These are phyloP conservation scores for Sordariomycetes sp. DNA, from an alignment of 2,329 filamentous ascomycete species.

Conservation along the genomic window DNA sequence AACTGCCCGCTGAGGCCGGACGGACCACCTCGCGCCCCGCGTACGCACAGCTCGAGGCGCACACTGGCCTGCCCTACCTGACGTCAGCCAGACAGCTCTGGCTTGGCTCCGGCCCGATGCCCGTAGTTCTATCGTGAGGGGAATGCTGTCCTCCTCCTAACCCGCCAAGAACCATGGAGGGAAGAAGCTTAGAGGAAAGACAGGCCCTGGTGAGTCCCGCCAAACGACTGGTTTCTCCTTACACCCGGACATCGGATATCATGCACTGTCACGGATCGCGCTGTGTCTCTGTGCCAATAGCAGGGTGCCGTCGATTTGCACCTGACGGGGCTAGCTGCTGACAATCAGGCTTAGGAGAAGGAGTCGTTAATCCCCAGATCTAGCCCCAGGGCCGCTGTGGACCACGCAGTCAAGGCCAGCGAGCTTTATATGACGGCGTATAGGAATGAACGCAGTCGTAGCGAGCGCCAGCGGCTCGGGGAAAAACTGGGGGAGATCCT, in stretches of 20 bases:
- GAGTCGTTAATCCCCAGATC: constrained; percentile 24
- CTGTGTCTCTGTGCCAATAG: too few species aligned
- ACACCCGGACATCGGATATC: too few species aligned
- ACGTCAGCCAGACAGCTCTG: not conserved
- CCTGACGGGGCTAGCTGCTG: not conserved
- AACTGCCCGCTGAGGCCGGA: not conserved
- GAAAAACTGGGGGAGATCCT: constrained; percentile 61
- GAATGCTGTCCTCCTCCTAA: not conserved
- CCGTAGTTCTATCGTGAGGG: not conserved
- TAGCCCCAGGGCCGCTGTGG: constrained; percentile 48
- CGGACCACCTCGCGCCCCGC: not conserved
- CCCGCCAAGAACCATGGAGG: constrained; percentile 19
- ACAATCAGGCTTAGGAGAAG: constrained; percentile 18
- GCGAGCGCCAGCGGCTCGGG: constrained; percentile 57
- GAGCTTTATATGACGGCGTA: constrained; percentile 76
- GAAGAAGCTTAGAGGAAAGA: constrained; percentile 2
- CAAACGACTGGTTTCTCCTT: not conserved
- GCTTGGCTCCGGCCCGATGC: not conserved
- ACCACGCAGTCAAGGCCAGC: constrained; percentile 64
- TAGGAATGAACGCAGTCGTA: constrained; percentile 44
- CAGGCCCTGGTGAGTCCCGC: constrained; percentile 21
- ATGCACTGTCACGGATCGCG: too few species aligned
- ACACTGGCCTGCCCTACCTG: not conserved
- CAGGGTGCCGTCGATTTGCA: not conserved
- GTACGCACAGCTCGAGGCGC: not conserved